Conservation (phyloP, 805 yeast species). For the Candida ovalis region DNA sequence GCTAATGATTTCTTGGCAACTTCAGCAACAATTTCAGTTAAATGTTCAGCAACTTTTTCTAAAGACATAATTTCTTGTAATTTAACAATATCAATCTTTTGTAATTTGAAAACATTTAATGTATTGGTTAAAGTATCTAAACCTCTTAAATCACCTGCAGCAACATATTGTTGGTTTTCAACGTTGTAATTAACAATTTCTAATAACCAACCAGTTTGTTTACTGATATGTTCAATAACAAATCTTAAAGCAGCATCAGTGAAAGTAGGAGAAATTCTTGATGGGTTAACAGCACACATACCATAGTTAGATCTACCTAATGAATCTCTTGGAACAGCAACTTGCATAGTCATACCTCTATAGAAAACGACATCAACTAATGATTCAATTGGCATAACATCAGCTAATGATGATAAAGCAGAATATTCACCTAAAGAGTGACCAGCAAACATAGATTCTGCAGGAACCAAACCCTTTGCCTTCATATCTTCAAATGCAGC, state of each 20-base stretch:
- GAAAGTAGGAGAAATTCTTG: slow-evolving; percentile 85
- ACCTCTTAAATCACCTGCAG: slow-evolving; percentile 97
- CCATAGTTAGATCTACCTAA: slow-evolving; percentile 97
- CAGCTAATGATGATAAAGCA: slow-evolving; percentile 94
- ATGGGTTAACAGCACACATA: slow-evolving; percentile 98
- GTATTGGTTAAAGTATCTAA: slow-evolving; percentile 92
- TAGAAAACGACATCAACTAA: slow-evolving; percentile 97
- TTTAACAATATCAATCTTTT: slow-evolving; percentile 90
- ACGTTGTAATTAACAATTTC: slow-evolving; percentile 98
- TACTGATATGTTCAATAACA: slow-evolving; percentile 84
- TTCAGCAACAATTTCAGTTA: slow-evolving; percentile 83
- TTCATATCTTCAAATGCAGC: slow-evolving; percentile 98
- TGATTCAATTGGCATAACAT: slow-evolving; percentile 97
- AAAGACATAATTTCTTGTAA: slow-evolving; percentile 76
- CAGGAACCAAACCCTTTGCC: slow-evolving; percentile 91
- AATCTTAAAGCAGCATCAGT: slow-evolving; percentile 90
- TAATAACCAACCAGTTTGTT: slow-evolving; percentile 85
- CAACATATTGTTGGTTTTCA: slow-evolving; percentile 96
- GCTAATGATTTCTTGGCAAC: slow-evolving; percentile 76
- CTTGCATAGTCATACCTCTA: slow-evolving; percentile 99
- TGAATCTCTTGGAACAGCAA: slow-evolving; percentile 97
- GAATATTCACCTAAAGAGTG: slow-evolving; percentile 99
- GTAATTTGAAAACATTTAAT: slow-evolving; percentile 85
- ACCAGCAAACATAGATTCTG: slow-evolving; percentile 94
- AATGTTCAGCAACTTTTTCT: slow-evolving; percentile 85